Evolutionary conservation across 2,329 filamentous ascomycete species (phyloP).

Genomic region (Colletotrichum sansevieriae): DNA sequence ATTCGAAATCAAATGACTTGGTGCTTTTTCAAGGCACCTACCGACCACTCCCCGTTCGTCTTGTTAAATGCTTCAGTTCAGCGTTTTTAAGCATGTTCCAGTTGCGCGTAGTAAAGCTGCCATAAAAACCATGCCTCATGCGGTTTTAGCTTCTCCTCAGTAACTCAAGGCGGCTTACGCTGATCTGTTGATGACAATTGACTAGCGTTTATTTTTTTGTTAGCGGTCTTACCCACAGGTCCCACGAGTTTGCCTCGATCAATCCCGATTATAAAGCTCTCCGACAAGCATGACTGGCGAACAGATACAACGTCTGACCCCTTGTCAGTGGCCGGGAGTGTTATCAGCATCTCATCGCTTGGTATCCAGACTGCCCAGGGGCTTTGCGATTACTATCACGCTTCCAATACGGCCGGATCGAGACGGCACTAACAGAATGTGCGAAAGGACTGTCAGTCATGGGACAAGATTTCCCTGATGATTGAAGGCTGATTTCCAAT

Average conservation of each 20-base stretch:
- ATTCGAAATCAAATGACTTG: conserved; percentile 16
- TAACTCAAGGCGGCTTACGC: too few relatives aligned
- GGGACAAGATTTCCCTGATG: too few relatives aligned
- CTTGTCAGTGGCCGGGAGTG: conserved; percentile 45
- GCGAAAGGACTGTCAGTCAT: conserved; percentile 11
- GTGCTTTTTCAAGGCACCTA: too few relatives aligned
- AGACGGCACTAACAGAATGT: fast-evolving
- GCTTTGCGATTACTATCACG: conserved; percentile 38
- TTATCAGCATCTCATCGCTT: conserved; percentile 52
- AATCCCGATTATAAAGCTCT: neutral
- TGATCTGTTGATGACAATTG: too few relatives aligned
- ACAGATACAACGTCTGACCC: conserved; percentile 12
- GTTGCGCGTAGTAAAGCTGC: too few relatives aligned
- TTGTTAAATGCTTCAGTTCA: neutral
- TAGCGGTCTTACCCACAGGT: too few relatives aligned
- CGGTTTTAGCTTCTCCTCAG: too few relatives aligned
- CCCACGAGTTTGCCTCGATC: too few relatives aligned
- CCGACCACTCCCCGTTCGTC: neutral
- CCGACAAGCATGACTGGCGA: neutral
- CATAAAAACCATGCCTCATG: too few relatives aligned
- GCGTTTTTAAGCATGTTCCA: neutral
- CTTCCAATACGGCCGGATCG: neutral
- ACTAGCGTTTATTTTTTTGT: too few relatives aligned
- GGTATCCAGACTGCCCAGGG: conserved; percentile 51
- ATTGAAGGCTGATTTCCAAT: neutral